A percentile compares a stretch with the other conserved stretches of the same genome.
Evolutionary conservation across 768 basidiomycete genomes (phyloP).

Genomic region (Kwoniella sp.): DNA sequence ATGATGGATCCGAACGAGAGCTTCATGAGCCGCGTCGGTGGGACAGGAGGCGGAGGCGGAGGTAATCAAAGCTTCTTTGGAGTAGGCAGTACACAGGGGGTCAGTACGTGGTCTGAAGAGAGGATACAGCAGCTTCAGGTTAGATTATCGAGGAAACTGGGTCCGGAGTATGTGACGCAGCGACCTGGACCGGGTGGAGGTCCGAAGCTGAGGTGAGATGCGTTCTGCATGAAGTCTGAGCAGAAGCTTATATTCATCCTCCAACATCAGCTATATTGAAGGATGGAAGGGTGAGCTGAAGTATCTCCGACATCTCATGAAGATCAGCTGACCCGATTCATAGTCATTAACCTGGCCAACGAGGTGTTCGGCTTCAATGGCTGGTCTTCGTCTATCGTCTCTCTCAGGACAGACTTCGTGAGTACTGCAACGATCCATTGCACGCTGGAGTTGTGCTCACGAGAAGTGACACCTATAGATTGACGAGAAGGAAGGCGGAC

Average conservation of each 20-base stretch:
- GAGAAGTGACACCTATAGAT: conserved; percentile 28
- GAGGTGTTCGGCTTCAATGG: conserved; percentile 98
- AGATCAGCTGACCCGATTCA: neutral
- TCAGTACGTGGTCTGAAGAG: conserved; percentile 67
- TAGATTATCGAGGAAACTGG: conserved; percentile 82
- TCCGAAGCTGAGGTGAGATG: conserved; percentile 72
- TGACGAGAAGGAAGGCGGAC: conserved; percentile 72
- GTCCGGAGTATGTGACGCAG: conserved; percentile 89
- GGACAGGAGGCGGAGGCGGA: neutral
- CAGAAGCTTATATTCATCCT: conserved; percentile 15
- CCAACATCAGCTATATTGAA: conserved; percentile 66
- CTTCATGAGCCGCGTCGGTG: conserved; percentile 3
- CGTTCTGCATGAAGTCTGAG: neutral
- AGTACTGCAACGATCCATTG: conserved; percentile 4
- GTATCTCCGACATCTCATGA: neutral
- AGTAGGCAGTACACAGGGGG: conserved; percentile 42
- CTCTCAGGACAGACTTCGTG: conserved; percentile 62
- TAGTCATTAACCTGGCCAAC: conserved; percentile 92
- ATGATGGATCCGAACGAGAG: conserved; percentile 18
- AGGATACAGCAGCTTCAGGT: conserved; percentile 74
- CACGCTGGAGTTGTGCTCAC: conserved; percentile 37
- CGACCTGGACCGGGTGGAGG: conserved; percentile 81
- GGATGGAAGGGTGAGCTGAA: conserved; percentile 73
- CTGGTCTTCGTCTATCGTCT: conserved; percentile 81
- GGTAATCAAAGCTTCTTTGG: conserved; percentile 25